Evolutionary conservation across 345 rosid species (phyloP).

Genomic region (Diplotaxis tenuifolia): DNA sequence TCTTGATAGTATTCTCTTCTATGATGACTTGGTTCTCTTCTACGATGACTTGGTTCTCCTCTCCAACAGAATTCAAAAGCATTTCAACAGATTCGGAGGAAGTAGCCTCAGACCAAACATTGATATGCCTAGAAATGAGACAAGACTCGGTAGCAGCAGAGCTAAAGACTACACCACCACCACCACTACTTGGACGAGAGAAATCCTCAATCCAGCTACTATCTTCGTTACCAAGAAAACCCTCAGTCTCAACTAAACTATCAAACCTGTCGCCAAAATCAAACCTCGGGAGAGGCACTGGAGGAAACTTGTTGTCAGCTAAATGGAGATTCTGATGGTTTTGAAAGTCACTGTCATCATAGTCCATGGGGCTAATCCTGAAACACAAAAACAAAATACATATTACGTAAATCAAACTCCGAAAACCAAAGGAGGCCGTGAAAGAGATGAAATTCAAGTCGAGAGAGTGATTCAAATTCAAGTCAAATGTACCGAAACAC

Average conservation of each 20-base stretch:
- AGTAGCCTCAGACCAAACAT: slow-evolving; percentile 99
- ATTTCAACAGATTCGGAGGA: slow-evolving; percentile 89
- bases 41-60: slow-evolving; percentile 70
- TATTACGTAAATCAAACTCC: background rate
- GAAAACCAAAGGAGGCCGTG: background rate
- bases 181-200: slow-evolving; percentile 58
- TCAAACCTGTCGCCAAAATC: slow-evolving; percentile 94
- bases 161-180: slow-evolving; percentile 75
- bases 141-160: slow-evolving; percentile 81
- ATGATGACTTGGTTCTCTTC: slow-evolving; percentile 62
- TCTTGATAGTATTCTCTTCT: slow-evolving; percentile 45
- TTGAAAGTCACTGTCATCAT: slow-evolving; percentile 96
- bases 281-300: slow-evolving; percentile 81
- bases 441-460: background rate
- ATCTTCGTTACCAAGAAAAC: slow-evolving; percentile 79
- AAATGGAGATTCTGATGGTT: slow-evolving; percentile 89
- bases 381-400: background rate
- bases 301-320: slow-evolving; percentile 69
- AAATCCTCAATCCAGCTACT: slow-evolving; percentile 96
- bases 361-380: slow-evolving; percentile 96
- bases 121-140: slow-evolving; percentile 67
- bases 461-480: slow-evolving; percentile 23
- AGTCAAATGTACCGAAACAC: slow-evolving; percentile 78
- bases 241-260: slow-evolving; percentile 68
- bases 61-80: slow-evolving; percentile 93